Evolutionary conservation across 805 yeast genomes (phyloP).

Genomic region (Nematodospora valgi): DNA sequence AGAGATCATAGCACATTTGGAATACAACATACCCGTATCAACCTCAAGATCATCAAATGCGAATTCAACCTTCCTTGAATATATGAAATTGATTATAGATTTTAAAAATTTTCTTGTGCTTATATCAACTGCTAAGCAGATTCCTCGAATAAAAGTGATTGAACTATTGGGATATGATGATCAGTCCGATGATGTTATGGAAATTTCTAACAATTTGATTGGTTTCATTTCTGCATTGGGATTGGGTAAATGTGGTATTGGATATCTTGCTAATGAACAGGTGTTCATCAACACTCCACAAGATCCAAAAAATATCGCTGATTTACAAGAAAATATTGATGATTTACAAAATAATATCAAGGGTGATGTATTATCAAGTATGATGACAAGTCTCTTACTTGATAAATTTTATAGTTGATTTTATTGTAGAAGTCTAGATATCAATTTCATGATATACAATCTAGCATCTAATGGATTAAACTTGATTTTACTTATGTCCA

Average conservation of each 20-base stretch:
- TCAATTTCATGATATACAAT: slow-evolving; percentile 31
- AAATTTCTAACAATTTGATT: slow-evolving; percentile 20
- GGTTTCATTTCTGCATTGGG: slow-evolving; percentile 21
- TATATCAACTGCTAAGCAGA: slow-evolving; percentile 21
- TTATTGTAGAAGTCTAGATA: slow-evolving; percentile 16
- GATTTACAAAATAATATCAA: slow-evolving; percentile 11
- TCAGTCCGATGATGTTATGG: slow-evolving; percentile 1
- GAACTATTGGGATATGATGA: slow-evolving; percentile 23
- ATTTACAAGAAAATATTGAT: slow-evolving; percentile 12
- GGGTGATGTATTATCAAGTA: slow-evolving; percentile 25
- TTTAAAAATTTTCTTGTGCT: slow-evolving; percentile 28
- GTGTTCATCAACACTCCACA: slow-evolving; percentile 20
- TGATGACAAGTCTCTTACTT: slow-evolving; percentile 22
- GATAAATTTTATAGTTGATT: slow-evolving; percentile 19
- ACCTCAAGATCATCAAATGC: slow-evolving; percentile 2
- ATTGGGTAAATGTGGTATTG: slow-evolving; percentile 26
- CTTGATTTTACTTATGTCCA: slow-evolving; percentile 37
- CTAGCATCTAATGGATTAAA: slow-evolving; percentile 50
- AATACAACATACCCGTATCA: slow-evolving; percentile 16
- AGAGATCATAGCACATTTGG: slow-evolving; percentile 12
- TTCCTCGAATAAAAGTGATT: slow-evolving; percentile 20
- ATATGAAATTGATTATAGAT: slow-evolving; percentile 25
- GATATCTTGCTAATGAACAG: slow-evolving; percentile 22
- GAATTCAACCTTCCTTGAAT: slow-evolving; percentile 16
- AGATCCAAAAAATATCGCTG: neutral